Evolutionary conservation across 805 yeast genomes (phyloP).

Genomic region (Metschnikowia reukaufii): DNA sequence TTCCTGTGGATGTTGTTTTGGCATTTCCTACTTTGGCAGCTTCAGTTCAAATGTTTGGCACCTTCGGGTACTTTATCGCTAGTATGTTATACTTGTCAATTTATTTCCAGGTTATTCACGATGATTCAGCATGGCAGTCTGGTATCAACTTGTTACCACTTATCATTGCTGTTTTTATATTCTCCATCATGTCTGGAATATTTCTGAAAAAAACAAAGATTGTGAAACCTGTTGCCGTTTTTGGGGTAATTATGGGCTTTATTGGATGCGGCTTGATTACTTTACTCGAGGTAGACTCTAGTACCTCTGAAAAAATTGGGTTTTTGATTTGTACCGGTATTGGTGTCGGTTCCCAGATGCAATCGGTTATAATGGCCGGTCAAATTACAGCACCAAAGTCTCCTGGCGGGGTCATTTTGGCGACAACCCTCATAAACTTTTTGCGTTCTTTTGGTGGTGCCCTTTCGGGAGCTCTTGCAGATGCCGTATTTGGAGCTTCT

Average conservation of each 20-base stretch:
- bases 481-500: conserved; percentile 37
- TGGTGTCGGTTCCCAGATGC: conserved; percentile 48
- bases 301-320: conserved; percentile 40
- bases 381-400: conserved; percentile 53
- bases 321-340: conserved; percentile 48
- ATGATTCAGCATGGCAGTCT: conserved; percentile 41
- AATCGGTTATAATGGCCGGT: conserved; percentile 43
- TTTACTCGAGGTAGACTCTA: conserved; percentile 41
- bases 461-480: conserved; percentile 42
- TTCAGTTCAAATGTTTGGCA: conserved; percentile 14
- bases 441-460: conserved; percentile 48
- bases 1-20: conserved; percentile 20
- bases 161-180: conserved; percentile 38
- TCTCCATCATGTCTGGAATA: conserved; percentile 40
- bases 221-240: conserved; percentile 42
- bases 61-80: conserved; percentile 23
- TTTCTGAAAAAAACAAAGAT: conserved; percentile 36
- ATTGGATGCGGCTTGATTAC: conserved; percentile 47
- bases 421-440: conserved; percentile 47
- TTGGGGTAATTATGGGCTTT: conserved; percentile 36
- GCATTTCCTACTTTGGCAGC: conserved; percentile 19
- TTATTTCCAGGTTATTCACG: conserved; percentile 52
- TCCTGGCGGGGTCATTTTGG: conserved; percentile 49
- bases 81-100: conserved; percentile 33
- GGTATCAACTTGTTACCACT: conserved; percentile 48